Evolutionary conservation across 2,329 filamentous ascomycete species (phyloP), one percentile per base, ranked within the genome.

Genomic region (Pseudonectria buxi): DNA sequence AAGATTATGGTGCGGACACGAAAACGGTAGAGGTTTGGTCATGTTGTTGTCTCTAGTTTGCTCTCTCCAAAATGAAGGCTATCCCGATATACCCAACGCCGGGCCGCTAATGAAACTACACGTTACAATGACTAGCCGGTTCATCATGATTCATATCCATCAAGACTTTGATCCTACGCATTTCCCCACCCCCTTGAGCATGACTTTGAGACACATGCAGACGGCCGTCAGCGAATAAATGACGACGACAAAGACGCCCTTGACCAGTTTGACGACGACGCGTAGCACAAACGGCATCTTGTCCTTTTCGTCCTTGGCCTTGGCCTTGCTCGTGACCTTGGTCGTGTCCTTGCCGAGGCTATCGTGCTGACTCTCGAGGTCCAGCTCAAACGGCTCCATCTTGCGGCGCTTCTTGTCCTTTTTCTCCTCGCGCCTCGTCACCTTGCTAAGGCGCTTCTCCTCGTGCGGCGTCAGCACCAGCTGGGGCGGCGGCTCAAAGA

Each of bases 1-100:
- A 80, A 76, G 62, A 71, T 79, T 44, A 79, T 77, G 64, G 68
- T 80, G 36, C 69, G 74, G 44, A 68, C 75, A 56, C 68, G 78
- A 44, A 82, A 82, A 66, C 67, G 74, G 53, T 79, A 65, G 55
- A 41, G 11, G 16, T 14, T 32, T 28, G 31, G 18, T 15, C 24
- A 39, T 29, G 36, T 43, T 33, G 36, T 48, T 40, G 32, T 40
- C 45, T 34, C 15, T 46, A 37, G 28, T 38, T 37, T 26, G 43
- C 41, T 34, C 32, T 18, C 26, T 30, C 30, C 30, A 37, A 48
- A 49, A 38, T 37, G 27, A 35, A 30, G 24, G 37, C 45, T 49
- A 53, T 31, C 44, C 52, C 41, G 47, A 52, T 52, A 52, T 47
- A 46, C 45, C 31, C 39, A 46, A 50, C 48, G 47, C 48, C 49